Evolutionary conservation across 169 alveolate species (phyloP).

Genomic region (Amoebophrya sp.): DNA sequence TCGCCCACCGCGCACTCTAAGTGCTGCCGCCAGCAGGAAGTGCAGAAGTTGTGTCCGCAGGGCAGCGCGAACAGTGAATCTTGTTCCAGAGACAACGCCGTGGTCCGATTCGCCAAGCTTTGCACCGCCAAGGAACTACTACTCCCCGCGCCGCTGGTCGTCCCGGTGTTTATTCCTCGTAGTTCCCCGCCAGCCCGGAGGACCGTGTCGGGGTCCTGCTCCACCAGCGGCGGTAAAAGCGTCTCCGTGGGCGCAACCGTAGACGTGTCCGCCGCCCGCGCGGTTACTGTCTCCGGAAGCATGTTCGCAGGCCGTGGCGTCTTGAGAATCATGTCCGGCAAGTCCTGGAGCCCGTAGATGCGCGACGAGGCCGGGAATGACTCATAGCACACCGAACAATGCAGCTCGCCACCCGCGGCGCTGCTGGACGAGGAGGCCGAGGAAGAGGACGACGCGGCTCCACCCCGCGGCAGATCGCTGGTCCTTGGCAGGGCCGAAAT

Average conservation of each 20-base stretch:
- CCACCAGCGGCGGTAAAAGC: background rate
- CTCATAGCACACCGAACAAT: background rate
- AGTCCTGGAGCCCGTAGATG: background rate
- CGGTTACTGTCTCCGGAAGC: too few relatives aligned
- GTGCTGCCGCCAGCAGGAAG: background rate
- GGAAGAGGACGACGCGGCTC: background rate
- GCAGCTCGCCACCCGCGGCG: background rate
- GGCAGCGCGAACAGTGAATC: background rate
- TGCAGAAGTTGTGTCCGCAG: background rate
- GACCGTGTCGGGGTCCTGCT: background rate
- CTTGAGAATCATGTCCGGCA: background rate
- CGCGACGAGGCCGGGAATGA: background rate
- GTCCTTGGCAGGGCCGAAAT: background rate
- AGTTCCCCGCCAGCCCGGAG: background rate
- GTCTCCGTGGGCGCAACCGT: too few relatives aligned
- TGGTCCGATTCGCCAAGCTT: too few relatives aligned
- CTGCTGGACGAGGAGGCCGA: background rate
- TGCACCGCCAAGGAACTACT: too few relatives aligned
- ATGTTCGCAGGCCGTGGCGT: background rate
- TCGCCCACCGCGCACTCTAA: background rate
- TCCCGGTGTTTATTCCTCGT: too few relatives aligned
- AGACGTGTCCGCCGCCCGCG: too few relatives aligned
- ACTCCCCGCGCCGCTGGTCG: too few relatives aligned
- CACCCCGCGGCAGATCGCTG: too few relatives aligned
- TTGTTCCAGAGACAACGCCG: too few relatives aligned